Conservation (phyloP, 2,329 filamentous ascomycete genomes). For the Ciborinia camelliae region DNA sequence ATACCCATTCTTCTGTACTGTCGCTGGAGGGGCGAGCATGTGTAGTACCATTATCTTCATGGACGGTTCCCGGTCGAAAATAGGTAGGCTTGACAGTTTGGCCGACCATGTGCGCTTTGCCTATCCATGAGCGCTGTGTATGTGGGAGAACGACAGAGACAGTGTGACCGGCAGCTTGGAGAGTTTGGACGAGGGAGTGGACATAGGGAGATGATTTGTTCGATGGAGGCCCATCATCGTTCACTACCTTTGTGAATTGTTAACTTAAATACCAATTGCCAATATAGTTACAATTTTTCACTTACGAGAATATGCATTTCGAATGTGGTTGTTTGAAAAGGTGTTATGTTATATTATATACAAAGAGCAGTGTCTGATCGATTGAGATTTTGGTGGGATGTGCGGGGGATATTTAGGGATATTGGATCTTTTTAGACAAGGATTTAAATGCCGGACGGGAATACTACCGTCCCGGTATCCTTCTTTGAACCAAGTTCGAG, state of each 20-base stretch:
- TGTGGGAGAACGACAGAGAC: slow-evolving; percentile 91
- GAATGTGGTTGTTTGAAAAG: slow-evolving; percentile 2
- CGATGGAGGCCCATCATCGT: slow-evolving; percentile 80
- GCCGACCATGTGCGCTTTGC: slow-evolving; percentile 94
- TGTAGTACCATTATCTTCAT: slow-evolving; percentile 63
- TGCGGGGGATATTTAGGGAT: slow-evolving; percentile 18
- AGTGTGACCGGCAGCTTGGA: slow-evolving; percentile 73
- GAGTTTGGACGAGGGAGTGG: slow-evolving; percentile 66
- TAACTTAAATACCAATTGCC: not conserved
- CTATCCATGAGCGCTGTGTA: slow-evolving; percentile 94
- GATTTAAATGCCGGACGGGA: not conserved
- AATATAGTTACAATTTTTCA: slow-evolving; percentile 9
- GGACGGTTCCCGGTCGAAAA: slow-evolving; percentile 65
- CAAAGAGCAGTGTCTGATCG: not conserved
- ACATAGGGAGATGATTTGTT: slow-evolving; percentile 77
- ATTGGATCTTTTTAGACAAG: slow-evolving; percentile 14
- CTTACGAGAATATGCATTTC: slow-evolving; percentile 52
- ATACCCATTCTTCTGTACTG: slow-evolving; percentile 71
- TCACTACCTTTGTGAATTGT: slow-evolving; percentile 48
- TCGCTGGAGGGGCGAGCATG: slow-evolving; percentile 55
- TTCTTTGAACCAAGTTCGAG: not conserved
- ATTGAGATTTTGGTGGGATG: slow-evolving; percentile 9
- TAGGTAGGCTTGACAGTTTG: slow-evolving; percentile 81
- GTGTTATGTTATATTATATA: not conserved
- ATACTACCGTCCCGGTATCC: no score